Base-by-base conservation (phyloP, 2,329 filamentous ascomycete species). In the Fusarium sp. region DNA sequence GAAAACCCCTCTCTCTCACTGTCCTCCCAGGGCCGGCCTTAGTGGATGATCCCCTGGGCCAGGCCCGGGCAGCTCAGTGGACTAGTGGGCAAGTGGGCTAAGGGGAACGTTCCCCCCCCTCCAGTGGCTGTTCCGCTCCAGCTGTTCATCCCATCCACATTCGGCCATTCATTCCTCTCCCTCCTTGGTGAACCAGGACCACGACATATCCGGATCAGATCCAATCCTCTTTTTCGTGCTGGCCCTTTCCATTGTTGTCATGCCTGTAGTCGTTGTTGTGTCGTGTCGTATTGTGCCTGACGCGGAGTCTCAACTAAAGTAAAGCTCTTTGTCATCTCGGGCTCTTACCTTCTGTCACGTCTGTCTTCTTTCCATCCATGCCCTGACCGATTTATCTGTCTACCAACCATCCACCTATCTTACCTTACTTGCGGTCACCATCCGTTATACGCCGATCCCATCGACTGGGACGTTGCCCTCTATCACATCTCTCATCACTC, bases 61-160 rank as follows among this genome's bases (percentile, higher is more conserved):
- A 28, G 26, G 49, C 17, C n/a, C 35, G 17, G 35, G 35, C 35
- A 37, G 35, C 35, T 37, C 17, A 37, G 3, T 35, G 13, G 33
- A 35, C 33, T 35, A 35, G 33, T n/a, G 35, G 35, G 17, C 17
- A 17, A 37, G 35, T 37, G 35, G 35, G 35, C n/a, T 37, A 37
- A n/a, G 35, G 35, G 56, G 33, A 20, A 54, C 28, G 28, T 30
- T 13, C 28, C 48, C 53, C 64, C 62, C 55, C 54, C 55, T 60
- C 50, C 53, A 59, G 48, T 65, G 47, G 67, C 61, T 56, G 55
- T 53, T 69, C 24, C n/a, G 33, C 33, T 57, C 28, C 28, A 30
- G 28, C 28, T 30, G 67, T 72, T 73, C 71, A 58, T 72, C 71
- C 59, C 64, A 67, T 73, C 71, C 69, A 59, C 64, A 69, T 73